Base-by-base conservation (phyloP, 208 protist species). In the Phytomonas sp. region DNA sequence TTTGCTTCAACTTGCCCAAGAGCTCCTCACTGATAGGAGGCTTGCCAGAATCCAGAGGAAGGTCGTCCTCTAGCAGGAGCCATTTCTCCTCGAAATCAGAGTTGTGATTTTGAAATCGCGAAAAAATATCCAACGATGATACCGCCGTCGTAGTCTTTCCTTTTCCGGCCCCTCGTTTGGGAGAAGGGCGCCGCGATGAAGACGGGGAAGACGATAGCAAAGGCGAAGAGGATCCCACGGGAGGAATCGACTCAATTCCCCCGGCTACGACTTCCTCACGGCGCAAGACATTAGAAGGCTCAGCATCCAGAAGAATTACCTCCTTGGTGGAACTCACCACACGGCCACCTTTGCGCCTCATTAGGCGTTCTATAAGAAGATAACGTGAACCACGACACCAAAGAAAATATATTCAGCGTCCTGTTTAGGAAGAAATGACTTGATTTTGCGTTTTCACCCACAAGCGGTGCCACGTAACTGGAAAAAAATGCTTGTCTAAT, bases 11-110 rank as follows among this genome's bases (percentile, higher is more conserved):
- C 63, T 87, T 84, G 0, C 79, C 63, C 29, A 70, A 49, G 12
- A 91, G 67, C n/a, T 83, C 77, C 0, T 62, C 69, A 12, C 69
- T 66, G 23, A 91, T 73, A 3, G 77, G 74, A 2, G 77, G 69
- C 23, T 49, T 63, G 30, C 67, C 64, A 0, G 69, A 61, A 23
- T 66, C 75, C 12, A 62, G 56, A 29, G 64, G 23, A 12, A 72
- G 52, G 29, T 91, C 86, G 66, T 92, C 86, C 66, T 92, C 69
- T 37, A 92, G 14, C 70, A 94, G 67, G 14, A 89, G 56, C 89
- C 89, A 94, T 32, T 92, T 76, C 12, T 59, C 72, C 33, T 82
- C 81, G 60, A 92, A 94, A 74, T 94, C 89, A 29, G 71, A 71
- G 42, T 77, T 74, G 29, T 79, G 70, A 52, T 70, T 77, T 64